Evolutionary conservation across 2,329 filamentous ascomycete species (phyloP), one percentile per base, ranked within the genome.

Genomic region (Trichophyton benhamiae): DNA sequence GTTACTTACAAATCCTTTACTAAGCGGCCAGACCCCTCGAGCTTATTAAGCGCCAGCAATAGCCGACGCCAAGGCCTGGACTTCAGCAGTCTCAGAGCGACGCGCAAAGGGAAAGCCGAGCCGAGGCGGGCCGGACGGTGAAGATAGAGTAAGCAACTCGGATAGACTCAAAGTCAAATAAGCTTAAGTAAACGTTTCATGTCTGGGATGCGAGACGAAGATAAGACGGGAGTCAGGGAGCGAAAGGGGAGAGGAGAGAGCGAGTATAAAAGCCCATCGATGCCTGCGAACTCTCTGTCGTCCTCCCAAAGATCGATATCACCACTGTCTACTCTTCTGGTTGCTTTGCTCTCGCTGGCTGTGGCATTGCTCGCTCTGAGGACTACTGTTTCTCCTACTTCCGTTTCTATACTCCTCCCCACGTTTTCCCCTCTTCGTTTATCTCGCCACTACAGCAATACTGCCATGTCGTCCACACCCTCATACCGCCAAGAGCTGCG

Each of bases 401-500:
- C 67, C 74, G 64, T 66, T 69, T 61, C 69, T 67, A 17, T 44
- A n/a, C 63, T 63, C 69, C 61, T 61, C 65, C 59, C 60, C 63
- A 59, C 63, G 64, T 60, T 59, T 63, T 59, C 55, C 44, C 52
- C 63, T 63, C 61, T 66, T 65, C 33, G 33, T 38, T 60, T 61
- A 64, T 58, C 60, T 57, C 41, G 63, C 67, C 59, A 63, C 65
- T 64, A 38, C 25, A 48, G 9, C n/a, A 73, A 46, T 17, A 22
- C 17, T 11, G 72, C 62, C 38, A 76, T 78, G 72, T 72, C 27
- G 2, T 53, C 25, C 25, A 33, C 49, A 15, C 49, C 49, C 7
- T 53, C 78, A 57, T 95, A 94, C 80, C 79, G 82, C 63, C 83
- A 86, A 66, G 91, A 96, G 78, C 84, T 94, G 68, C 80, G 87